A percentile compares a stretch with the other conserved stretches of the same genome.
Evolutionary conservation across 2,329 filamentous ascomycete species (phyloP).

Genomic region (Botrytis sinoallii): DNA sequence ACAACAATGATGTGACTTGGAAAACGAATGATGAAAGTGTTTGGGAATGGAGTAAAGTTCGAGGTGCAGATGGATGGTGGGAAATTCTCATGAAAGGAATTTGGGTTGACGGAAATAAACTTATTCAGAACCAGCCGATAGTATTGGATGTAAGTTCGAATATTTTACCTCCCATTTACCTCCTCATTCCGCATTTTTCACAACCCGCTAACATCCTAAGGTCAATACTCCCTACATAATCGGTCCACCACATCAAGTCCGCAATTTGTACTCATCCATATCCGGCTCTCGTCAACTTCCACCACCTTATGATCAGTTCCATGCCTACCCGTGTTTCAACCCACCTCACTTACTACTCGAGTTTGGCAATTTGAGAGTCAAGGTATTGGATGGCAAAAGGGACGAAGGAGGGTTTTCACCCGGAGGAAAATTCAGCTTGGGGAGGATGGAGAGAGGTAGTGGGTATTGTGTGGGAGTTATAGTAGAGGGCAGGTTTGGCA

Average conservation of each 20-base stretch:
- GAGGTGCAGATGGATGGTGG: slow-evolving; percentile 31
- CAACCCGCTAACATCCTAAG: slow-evolving; percentile 17
- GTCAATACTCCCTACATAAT: slow-evolving; percentile 31
- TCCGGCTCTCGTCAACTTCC: slow-evolving; percentile 25
- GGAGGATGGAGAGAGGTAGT: slow-evolving; percentile 26
- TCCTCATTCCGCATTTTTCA: neutral
- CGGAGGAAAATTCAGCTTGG: slow-evolving; percentile 28
- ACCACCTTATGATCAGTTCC: slow-evolving; percentile 28
- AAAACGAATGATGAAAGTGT: neutral
- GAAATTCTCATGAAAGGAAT: slow-evolving; percentile 28
- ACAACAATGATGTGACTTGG: neutral
- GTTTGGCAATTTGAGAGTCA: slow-evolving; percentile 24
- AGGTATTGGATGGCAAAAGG: slow-evolving; percentile 25
- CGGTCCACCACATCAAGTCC: slow-evolving; percentile 26
- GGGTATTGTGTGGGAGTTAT: slow-evolving; percentile 29
- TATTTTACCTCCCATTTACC: neutral
- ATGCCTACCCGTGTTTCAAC: slow-evolving; percentile 29
- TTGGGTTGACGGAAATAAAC: slow-evolving; percentile 26
- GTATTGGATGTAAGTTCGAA: slow-evolving; percentile 26
- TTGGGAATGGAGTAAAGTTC: slow-evolving; percentile 30
- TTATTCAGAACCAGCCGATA: slow-evolving; percentile 25
- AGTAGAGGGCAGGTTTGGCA: slow-evolving; percentile 27
- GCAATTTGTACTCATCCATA: slow-evolving; percentile 27
- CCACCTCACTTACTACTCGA: slow-evolving; percentile 28
- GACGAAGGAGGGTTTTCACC: slow-evolving; percentile 22